Base-by-base conservation (phyloP, 768 basidiomycete species). In the Dacryopinax spathularia region DNA sequence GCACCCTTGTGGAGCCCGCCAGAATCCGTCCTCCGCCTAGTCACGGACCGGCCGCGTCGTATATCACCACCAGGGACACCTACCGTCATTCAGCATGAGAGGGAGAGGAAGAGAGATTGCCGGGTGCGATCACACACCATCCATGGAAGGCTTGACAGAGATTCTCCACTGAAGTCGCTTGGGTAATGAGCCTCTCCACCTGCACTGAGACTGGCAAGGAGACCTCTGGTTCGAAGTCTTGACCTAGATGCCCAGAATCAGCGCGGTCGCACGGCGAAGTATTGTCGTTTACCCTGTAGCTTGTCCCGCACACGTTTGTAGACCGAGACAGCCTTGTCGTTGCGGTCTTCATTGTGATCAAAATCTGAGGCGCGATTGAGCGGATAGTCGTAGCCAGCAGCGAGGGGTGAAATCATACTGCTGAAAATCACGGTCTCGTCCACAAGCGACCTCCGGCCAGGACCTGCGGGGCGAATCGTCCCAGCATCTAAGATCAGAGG, bases 101-200 rank as follows among this genome's bases (percentile, higher is more conserved):
- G n/a, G n/a, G n/a, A n/a, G n/a, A n/a, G n/a, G n/a, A n/a, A n/a
- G n/a, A n/a, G n/a, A n/a, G n/a, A n/a, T n/a, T n/a, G n/a, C n/a
- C n/a, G n/a, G n/a, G n/a, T n/a, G n/a, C n/a, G n/a, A n/a, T n/a
- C n/a, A 72, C 82, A 61, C 69, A 87, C 93, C 92, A 95, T 73
- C 93, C 93, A 65, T 91, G 89, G 78, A 95, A 96, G 70, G 91
- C 93, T 72, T 95, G 94, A 73, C 92, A 96, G 1, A 98, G 82
- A 73, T 98, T 96, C 74, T 97, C 94, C 43, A 97, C 73, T 13
- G 90, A 87, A 2, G 89, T 96, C 3, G 96, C 91, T 73, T 98
- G 91, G 66, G 86, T 81, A 66, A 99, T 97, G 62, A 99, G 78
- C 72, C 88, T 87, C 70, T 93, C 90, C 13, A 99, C 96, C 73